Base-by-base conservation (phyloP, 2,329 filamentous ascomycete species). In the Fusarium secorum region DNA sequence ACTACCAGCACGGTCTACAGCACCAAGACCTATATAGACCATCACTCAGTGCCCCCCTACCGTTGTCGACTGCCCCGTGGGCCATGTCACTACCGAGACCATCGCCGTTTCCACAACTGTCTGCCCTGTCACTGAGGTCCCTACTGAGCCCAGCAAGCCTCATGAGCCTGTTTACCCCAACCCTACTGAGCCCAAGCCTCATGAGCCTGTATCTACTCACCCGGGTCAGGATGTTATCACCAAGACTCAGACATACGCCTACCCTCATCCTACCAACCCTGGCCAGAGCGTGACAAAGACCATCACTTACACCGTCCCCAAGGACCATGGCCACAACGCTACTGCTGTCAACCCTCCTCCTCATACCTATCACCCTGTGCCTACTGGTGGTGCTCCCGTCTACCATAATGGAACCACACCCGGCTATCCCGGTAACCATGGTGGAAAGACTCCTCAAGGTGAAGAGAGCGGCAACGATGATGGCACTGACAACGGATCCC, bases 171-270 rank as follows among this genome's bases (percentile, higher is more conserved):
- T 44, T 42, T 60, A 70, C 28, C 60, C 66, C 36, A 60, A 72
- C 60, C 68, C 68, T 56, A 70, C 68, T n/a, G 60, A 72, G 41
- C 65, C 70, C 32, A 70, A 72, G 69, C 69, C 69, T 53, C 36
- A 66, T 36, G 44, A 68, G 67, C 71, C 70, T 36, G 41, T 54
- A 45, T 60, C 70, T 24, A 74, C 73, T 33, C 64, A 70, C 30
- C 70, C 74, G 17, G 63, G 62, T 8, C 60, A 70, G 45, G 64
- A 56, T 14, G 71, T 73, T 61, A 74, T 74, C 64, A 76, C 74
- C 59, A 75, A 76, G 72, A 75, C 74, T 55, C 66, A 65, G 49
- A 76, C 74, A 24, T 68, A 69, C 55, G 72, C 72, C 39, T 75
- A 76, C 55, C 74, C 74, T 63, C 71, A 75, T 58, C 74, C 74